Evolutionary conservation across 2,329 filamentous ascomycete species (phyloP).

Genomic region (Sphaerostilbella broomeana): DNA sequence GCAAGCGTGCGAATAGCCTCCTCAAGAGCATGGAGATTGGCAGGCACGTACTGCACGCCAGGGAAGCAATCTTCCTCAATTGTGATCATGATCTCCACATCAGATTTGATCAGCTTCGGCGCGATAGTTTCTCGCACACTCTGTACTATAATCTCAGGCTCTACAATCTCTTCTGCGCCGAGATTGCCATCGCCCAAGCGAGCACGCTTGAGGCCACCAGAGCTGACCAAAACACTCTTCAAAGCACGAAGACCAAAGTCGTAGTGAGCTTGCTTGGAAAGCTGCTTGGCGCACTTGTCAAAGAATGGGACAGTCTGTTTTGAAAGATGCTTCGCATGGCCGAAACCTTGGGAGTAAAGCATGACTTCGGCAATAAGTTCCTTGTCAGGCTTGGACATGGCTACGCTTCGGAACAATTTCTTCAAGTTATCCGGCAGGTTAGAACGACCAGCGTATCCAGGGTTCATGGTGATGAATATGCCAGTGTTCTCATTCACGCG

Average conservation of each 20-base stretch:
- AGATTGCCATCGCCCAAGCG: constrained; percentile 56
- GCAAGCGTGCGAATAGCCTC: constrained; percentile 78
- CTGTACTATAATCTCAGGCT: constrained; percentile 97
- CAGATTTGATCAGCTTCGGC: constrained; percentile 87
- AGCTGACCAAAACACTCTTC: constrained; percentile 98
- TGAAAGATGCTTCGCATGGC: constrained; percentile 86
- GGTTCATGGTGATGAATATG: constrained; percentile 99
- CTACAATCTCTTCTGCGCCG: constrained; percentile 66
- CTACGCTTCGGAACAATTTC: constrained; percentile 97
- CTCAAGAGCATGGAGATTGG: constrained; percentile 73
- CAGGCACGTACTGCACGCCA: constrained; percentile 85
- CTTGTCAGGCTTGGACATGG: constrained; percentile 99
- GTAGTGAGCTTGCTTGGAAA: constrained; percentile 98
- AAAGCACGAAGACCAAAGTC: constrained; percentile 96
- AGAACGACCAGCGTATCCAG: constrained; percentile 94
- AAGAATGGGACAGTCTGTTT: constrained; percentile 98
- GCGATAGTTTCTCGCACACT: constrained; percentile 98
- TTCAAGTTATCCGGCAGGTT: constrained; percentile 98
- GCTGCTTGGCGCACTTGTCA: constrained; percentile 70
- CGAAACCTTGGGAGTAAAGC: constrained; percentile 99
- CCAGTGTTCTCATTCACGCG: constrained; percentile 88
- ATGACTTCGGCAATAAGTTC: constrained; percentile 99
- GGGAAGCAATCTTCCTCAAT: constrained; percentile 88
- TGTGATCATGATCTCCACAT: constrained; percentile 79
- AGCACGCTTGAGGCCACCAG: constrained; percentile 86